Evolutionary conservation across 2,329 filamentous ascomycete species (phyloP).

Genomic region (Ceratocystis cacaofunesta): DNA sequence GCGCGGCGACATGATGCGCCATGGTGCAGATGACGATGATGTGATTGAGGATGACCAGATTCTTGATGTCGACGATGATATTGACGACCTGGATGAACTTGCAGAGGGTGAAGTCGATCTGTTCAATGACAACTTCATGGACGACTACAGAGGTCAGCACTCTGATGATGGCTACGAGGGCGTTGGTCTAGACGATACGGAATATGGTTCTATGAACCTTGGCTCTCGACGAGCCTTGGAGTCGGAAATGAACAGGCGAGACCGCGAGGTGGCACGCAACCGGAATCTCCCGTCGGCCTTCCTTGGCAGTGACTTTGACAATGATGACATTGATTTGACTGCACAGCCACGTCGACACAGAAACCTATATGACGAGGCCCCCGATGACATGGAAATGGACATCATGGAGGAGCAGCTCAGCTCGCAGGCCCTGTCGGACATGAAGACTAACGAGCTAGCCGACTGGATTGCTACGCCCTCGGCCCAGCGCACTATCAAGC

Average conservation of each 20-base stretch:
- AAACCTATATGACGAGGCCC: slow-evolving; percentile 86
- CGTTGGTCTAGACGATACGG: slow-evolving; percentile 58
- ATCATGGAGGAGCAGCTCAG: slow-evolving; percentile 94
- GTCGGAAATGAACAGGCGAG: slow-evolving; percentile 55
- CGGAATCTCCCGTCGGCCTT: slow-evolving; percentile 58
- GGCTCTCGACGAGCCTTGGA: slow-evolving; percentile 56
- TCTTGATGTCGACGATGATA: slow-evolving; percentile 36
- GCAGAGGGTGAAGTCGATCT: slow-evolving; percentile 69
- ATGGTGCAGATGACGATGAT: slow-evolving; percentile 52
- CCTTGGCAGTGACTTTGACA: slow-evolving; percentile 68
- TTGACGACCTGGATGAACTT: slow-evolving; percentile 66
- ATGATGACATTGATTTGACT: slow-evolving; percentile 70
- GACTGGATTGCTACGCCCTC: slow-evolving; percentile 88
- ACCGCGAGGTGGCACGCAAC: slow-evolving; percentile 53
- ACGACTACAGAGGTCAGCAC: slow-evolving; percentile 52
- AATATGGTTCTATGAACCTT: slow-evolving; percentile 55
- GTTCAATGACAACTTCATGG: slow-evolving; percentile 58
- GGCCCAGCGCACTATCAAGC: slow-evolving; percentile 82
- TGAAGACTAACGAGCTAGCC: slow-evolving; percentile 83
- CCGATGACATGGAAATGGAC: slow-evolving; percentile 82
- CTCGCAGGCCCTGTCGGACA: slow-evolving; percentile 76
- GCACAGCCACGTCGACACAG: slow-evolving; percentile 72
- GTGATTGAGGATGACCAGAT: slow-evolving; percentile 56
- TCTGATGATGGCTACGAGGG: slow-evolving; percentile 50
- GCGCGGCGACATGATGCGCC: slow-evolving; percentile 47